These are phyloP conservation scores for Botryosphaeria agaves DNA, from an alignment of 2,329 filamentous ascomycete genomes.

Conservation along the genomic window DNA sequence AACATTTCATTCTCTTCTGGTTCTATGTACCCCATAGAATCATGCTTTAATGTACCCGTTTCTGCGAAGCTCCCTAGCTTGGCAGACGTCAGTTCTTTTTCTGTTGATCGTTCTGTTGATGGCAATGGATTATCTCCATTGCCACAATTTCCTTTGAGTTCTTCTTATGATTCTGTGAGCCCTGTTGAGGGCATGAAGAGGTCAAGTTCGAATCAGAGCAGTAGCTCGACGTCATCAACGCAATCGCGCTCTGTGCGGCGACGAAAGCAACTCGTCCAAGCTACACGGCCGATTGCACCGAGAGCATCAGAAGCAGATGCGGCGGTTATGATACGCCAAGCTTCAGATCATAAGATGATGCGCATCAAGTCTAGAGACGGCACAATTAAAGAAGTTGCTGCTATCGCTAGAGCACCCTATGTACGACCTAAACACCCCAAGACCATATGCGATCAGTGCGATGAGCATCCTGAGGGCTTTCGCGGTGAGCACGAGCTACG, in stretches of 20 bases:
- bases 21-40: too few species aligned
- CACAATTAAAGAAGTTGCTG: constrained; percentile 34
- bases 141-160: constrained; percentile 3
- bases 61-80: constrained; percentile 3
- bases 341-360: constrained; percentile 29
- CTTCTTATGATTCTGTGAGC: constrained; percentile 8
- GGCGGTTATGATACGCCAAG: constrained; percentile 9
- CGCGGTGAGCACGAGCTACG: constrained; percentile 64
- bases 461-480: constrained; percentile 60
- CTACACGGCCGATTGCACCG: constrained; percentile 31
- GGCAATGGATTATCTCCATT: constrained; percentile 2
- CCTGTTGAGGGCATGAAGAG: constrained; percentile 30
- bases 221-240: constrained; percentile 23
- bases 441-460: constrained; percentile 53
- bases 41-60: neutral
- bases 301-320: constrained; percentile 18
- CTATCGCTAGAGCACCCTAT: constrained; percentile 34
- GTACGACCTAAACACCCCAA: constrained; percentile 53
- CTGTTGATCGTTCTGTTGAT: neutral
- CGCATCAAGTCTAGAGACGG: constrained; percentile 34
- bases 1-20: too few species aligned
- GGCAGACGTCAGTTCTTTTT: constrained; percentile 4
- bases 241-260: constrained; percentile 27
- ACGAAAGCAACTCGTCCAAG: constrained; percentile 29
- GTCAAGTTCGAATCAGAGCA: constrained; percentile 29